Evolutionary conservation across 2,329 filamentous ascomycete genomes (phyloP), one percentile per base, ranked within the genome.

Genomic region (Cryphonectria japonica): DNA sequence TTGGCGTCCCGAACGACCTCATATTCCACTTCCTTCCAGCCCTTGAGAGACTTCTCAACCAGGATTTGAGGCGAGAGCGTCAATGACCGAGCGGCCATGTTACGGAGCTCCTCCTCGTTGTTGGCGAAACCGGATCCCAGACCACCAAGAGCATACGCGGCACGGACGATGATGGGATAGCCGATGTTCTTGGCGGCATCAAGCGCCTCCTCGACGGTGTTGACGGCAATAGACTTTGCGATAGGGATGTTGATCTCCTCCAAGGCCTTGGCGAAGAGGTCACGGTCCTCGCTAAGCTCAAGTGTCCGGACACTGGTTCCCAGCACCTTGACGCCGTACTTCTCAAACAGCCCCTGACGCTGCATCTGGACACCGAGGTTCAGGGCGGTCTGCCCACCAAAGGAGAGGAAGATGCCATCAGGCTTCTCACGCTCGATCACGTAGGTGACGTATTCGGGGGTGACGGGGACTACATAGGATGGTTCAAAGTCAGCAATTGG

Each of bases 11-110:
- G 92, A 57, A 99, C 96, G 73, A 98, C 96, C 82, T 99, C 96
- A 79, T 98, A 99, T 82, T 99, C 96, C 74, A 98, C 97, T 83
- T 99, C 96, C 83, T 99, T 99, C 96, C 96, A 99, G 82, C 96
- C 96, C 87, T 98, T 98, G 76, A 99, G 90, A 67, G 94, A 97
- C 85, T 98, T 98, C 86, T 99, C 96, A 71, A 99, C 95, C 80
- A 99, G 84, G 78, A 99, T 98, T 83, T 99, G 96, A 66, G 96
- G 95, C 2, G 95, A 95, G 50, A 98, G 89, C 61, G 95, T 97
- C 71, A 99, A 88, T 63, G 95, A 98, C 75, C 94, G 91, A 73
- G 96, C 95, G 75, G 95, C 92, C 87, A 99, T 88, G 83, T 98
- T 94, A 80, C 93, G 92, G 71, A 99, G 90, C 84, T 99, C 96